Evolutionary conservation across 2,329 filamentous ascomycete species (phyloP), one percentile per base, ranked within the genome.

Genomic region (Mycosphaerella sp.): DNA sequence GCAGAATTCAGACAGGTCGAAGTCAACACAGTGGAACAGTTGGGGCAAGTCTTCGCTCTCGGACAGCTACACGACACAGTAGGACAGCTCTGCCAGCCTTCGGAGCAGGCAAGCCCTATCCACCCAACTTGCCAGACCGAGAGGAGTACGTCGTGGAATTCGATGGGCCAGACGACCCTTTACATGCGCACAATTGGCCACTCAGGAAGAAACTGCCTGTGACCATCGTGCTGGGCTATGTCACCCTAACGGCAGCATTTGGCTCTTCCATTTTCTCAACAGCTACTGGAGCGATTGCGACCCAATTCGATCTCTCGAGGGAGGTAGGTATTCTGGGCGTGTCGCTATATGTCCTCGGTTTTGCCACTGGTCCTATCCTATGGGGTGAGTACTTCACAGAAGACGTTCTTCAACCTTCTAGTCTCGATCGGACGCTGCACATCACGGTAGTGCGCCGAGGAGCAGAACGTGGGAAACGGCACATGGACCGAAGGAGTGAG

Each of bases 101-200:
- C 68, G 87, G 87, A 36, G 82, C 76, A 51, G 86, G 84, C n/a
- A 91, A 89, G 72, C 77, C 83, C 0, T 89, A 82, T 64, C 87
- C 88, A 14, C 77, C 86, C 3, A 76, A 74, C 0, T 68, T 91
- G 41, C 86, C 86, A 1, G 81, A 83, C 21, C 77, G 54, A 62
- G 87, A 91, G 63, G 82, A 87, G 59, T 92, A 91, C 66, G 86
- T 91, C 0, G 87, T 91, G 46, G 87, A 80, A 43, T 95, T 95
- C 66, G 85, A 91, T 62, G 90, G 89, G 0, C 85, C 83, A 1
- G 79, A 90, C 60, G 90, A 95, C 66, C 90, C 89, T 4, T 67
- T 90, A 56, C 51, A 88, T 41, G 86, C 89, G 1, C 87, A 92
- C 73, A 95, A 95, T 69, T 95, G 90, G 90, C 79, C 87, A 0